Base-by-base conservation (phyloP, 306 rosid species). In the Pachyrhizus erosus region DNA sequence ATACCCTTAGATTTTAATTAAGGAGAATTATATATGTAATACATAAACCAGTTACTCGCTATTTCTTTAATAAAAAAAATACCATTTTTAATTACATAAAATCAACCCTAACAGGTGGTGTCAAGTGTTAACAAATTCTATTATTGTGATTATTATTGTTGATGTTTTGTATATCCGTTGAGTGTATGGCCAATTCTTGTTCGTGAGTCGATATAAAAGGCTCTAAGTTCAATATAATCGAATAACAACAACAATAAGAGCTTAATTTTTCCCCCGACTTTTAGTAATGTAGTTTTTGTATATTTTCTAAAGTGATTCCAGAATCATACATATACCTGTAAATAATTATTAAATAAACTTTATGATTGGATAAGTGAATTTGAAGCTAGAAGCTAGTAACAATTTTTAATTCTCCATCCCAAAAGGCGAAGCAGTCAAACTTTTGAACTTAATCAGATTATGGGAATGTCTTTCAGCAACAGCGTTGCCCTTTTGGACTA, bases 351-450 rank as follows among this genome's bases (percentile, higher is more conserved):
- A 73, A 31, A 61, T 31, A 15, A 29, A 15, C 10, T 7, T 14
- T 66, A 21, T 51, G 3, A 11, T 23, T 29, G 46, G 57, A 49
- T 31, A 54, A 39, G 39, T 34, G 54, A 51, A 55, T 18, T 43
- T 27, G 29, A 75, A 29, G 71, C 12, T 65, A 66, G 18, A 60
- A 60, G 61, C 3, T 45, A 45, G 12, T 23, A 11, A 61, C 20
- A 37, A 42, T 9, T 82, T 74, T 64, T 20, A 20, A 45, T 61
- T 45, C 23, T 26, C 14, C 70, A 29, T 43, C 2, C 49, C 42
- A 12, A 42, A 45, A n/a, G 73, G 9, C 7, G 84, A 81, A 73
- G 5, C 11, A 75, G 81, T 82, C 71, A 82, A 82, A 29, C 5
- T 64, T 31, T 8, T 14, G 11, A 64, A 64, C 23, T 64, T 5